Evolutionary conservation across 768 basidiomycete species (phyloP), one percentile per base, ranked within the genome.

Genomic region (Rhodotorula babjevae): DNA sequence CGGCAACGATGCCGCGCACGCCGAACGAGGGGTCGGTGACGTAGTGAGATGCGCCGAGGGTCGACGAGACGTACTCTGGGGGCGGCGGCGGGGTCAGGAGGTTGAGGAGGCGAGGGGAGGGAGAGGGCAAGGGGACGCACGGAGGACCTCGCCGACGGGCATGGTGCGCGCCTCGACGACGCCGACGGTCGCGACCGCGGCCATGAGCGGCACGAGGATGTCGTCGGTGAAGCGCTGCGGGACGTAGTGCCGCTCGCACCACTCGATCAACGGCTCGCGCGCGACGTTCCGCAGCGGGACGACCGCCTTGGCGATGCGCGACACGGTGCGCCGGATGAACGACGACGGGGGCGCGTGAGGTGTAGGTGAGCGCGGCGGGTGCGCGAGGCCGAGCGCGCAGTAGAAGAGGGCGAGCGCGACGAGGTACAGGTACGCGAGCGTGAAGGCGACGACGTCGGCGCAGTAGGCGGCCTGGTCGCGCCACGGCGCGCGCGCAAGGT

Each of bases 91-190:
- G 58, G 66, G 56, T 19, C 59, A 87, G 86, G 89, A 77, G 0
- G 87, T 88, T 19, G 86, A 79, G 84, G 87, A 89, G 63, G 89
- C 83, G 79, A 89, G 90, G 7, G 78, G 89, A 88, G 88, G 67
- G 21, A 12, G 63, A 9, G 44, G 64, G 36, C 36, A 9, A 53
- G 44, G n/a, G n/a, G 23, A 78, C 86, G 40, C 74, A 87, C 89
- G 89, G 27, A 91, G 83, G 67, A 90, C 81, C 72, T 88, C 86
- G 63, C 87, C 86, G 1, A 86, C 84, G 2, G 89, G 89, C 76
- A 90, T 85, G 1, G 82, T 79, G 62, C 84, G 79, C 0, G 90
- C 82, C 69, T 86, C 86, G 21, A 21, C 40, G 23, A 42, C 25
- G 23, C 42, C 42, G n/a, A 61, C 60, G 18, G 60, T 46, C 68